Conservation (phyloP, 1,284 basidiomycete genomes). For the Bondarzewia mesenterica region DNA sequence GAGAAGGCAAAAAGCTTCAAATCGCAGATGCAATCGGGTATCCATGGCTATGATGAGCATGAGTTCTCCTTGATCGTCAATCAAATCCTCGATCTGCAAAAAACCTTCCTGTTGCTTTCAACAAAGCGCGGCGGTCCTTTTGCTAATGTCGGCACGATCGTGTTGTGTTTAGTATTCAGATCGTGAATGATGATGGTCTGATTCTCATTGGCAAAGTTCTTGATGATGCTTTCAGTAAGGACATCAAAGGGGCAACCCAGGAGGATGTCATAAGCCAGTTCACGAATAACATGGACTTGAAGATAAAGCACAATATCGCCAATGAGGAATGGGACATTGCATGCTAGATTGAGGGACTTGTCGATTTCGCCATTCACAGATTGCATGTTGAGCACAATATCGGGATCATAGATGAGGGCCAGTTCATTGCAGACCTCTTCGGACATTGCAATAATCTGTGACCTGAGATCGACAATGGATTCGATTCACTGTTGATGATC, state of each 20-base stretch:
- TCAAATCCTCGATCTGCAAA: neutral
- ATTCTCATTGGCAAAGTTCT: neutral
- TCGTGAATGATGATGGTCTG: neutral
- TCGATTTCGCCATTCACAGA: conserved; percentile 19
- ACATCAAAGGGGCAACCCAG: neutral
- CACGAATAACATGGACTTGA: conserved; percentile 19
- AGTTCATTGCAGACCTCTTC: neutral
- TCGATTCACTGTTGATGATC: neutral
- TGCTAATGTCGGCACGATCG: neutral
- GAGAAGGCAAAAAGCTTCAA: neutral
- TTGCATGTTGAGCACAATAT: neutral
- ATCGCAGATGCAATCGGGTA: neutral
- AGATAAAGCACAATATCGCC: conserved; percentile 12
- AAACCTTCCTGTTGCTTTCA: neutral
- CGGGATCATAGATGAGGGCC: neutral
- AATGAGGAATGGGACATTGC: neutral
- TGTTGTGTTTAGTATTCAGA: neutral
- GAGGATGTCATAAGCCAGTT: too few species aligned
- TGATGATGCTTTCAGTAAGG: neutral
- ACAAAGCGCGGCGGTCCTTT: neutral
- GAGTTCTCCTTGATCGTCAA: neutral
- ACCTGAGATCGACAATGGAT: neutral
- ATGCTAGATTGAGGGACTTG: conserved; percentile 16
- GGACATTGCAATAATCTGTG: neutral
- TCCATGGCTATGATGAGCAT: neutral